Evolutionary conservation across 2,329 filamentous ascomycete genomes (phyloP).

Genomic region (Fusarium goolgardi): DNA sequence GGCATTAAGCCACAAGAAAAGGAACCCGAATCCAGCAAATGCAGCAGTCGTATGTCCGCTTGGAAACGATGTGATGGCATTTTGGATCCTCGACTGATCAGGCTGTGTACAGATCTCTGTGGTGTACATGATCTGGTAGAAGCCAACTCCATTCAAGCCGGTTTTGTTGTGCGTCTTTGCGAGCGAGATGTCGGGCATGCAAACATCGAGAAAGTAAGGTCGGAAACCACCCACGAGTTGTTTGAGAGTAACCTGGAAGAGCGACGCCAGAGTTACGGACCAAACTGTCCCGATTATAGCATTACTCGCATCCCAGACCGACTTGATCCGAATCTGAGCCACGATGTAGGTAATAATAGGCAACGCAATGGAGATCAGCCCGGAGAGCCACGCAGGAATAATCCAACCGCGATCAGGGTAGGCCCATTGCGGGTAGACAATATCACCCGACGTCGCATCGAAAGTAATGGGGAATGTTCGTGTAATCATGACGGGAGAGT

Average conservation of each 20-base stretch:
- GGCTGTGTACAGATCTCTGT: slow-evolving; percentile 69
- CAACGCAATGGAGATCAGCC: slow-evolving; percentile 65
- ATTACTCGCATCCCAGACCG: slow-evolving; percentile 71
- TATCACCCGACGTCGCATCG: slow-evolving; percentile 62
- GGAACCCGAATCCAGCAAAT: slow-evolving; percentile 71
- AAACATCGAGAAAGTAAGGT: slow-evolving; percentile 73
- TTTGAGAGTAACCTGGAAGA: slow-evolving; percentile 76
- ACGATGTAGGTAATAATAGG: slow-evolving; percentile 68
- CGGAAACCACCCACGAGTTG: slow-evolving; percentile 73
- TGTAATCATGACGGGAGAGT: slow-evolving; percentile 64
- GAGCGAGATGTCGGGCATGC: slow-evolving; percentile 65
- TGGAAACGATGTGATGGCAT: slow-evolving; percentile 73
- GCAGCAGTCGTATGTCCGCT: slow-evolving; percentile 75
- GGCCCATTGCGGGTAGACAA: slow-evolving; percentile 72
- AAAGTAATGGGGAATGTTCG: slow-evolving; percentile 73
- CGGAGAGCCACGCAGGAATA: slow-evolving; percentile 69
- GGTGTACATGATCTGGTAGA: slow-evolving; percentile 71
- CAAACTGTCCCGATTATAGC: slow-evolving; percentile 71
- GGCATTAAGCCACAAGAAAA: slow-evolving; percentile 76
- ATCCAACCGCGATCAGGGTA: slow-evolving; percentile 73
- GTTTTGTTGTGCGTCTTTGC: slow-evolving; percentile 55
- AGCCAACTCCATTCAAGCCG: slow-evolving; percentile 61
- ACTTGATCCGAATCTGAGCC: slow-evolving; percentile 68
- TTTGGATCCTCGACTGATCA: slow-evolving; percentile 66
- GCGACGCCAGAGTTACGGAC: slow-evolving; percentile 66